Evolutionary conservation across 1,284 basidiomycete genomes (phyloP).

Genomic region (Chalciporus piperatoides): DNA sequence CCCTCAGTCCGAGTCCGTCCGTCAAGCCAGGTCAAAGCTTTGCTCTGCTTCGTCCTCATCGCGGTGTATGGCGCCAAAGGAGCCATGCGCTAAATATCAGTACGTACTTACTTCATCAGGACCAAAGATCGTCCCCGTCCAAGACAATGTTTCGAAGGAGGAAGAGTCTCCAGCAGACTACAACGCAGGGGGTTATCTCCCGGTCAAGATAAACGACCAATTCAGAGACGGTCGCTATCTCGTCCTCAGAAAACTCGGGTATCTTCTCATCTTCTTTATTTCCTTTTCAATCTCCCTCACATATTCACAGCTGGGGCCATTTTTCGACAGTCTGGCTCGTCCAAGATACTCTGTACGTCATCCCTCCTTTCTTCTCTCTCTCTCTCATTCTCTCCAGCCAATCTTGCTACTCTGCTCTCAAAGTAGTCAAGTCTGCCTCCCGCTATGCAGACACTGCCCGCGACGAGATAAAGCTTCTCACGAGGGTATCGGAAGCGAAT

Average conservation of each 20-base stretch:
- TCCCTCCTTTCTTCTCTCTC: conserved; percentile 6
- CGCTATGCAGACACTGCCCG: conserved; percentile 85
- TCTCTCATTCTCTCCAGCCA: conserved; percentile 36
- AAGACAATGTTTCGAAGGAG: conserved; percentile 61
- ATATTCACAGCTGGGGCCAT: conserved; percentile 73
- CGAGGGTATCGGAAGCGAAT: conserved; percentile 71
- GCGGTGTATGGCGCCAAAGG: conserved; percentile 58
- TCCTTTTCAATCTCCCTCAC: conserved; percentile 25
- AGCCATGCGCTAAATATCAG: conserved; percentile 66
- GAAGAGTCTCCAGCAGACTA: conserved; percentile 79
- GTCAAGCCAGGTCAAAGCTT: too few relatives aligned
- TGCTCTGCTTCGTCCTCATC: conserved; percentile 4
- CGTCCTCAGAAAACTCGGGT: conserved; percentile 83
- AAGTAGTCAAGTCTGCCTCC: conserved; percentile 87
- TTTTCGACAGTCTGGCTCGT: conserved; percentile 87
- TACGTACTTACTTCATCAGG: conserved; percentile 65
- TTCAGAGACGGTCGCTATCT: conserved; percentile 79
- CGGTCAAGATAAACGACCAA: conserved; percentile 70
- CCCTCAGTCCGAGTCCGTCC: background rate
- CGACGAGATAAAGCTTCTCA: conserved; percentile 87
- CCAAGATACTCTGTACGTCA: conserved; percentile 63
- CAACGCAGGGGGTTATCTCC: conserved; percentile 78
- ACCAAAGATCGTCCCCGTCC: conserved; percentile 66
- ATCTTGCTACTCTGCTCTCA: conserved; percentile 80
- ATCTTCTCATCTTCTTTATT: conserved; percentile 22